Evolutionary conservation across 208 protist genomes (phyloP), one percentile per base, ranked within the genome.

Genomic region (Lotmaria passim): DNA sequence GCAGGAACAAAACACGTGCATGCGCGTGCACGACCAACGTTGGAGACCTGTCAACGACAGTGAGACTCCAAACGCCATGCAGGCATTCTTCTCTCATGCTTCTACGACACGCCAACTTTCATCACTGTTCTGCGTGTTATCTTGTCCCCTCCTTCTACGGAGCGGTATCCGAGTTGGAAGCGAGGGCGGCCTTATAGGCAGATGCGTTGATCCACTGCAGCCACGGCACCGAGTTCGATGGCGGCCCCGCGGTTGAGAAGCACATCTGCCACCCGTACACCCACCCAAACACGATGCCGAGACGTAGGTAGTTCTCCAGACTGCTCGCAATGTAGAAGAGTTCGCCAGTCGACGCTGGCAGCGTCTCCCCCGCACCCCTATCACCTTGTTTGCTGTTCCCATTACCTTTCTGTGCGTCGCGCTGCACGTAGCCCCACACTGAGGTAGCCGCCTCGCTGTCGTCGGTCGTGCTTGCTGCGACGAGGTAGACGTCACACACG

Each of bases 201-300:
- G 79, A 74, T 14, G 26, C 30, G 60, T 81, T 86, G 44, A 90
- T 72, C 10, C 80, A 51, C 36, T 74, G 75, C 48, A 93, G 64
- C 84, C 87, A 93, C 30, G 72, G 65, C 31, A 85, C 51, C 3
- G 87, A 90, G 47, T 78, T 68, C 14, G 41, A 28, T 30, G 82
- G 87, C 33, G 82, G 77, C 26, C 84, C 81, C 17, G 48, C 48
- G 0, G 82, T 60, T 2, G 75, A 70, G 72, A 90, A 93, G 68
- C 84, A 88, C 53, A 89, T 66, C 70, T 93, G 87, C 87, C 87
- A 93, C 8, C 87, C 87, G 68, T 93, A 93, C 17, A 93, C 71
- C 87, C 87, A 93, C 8, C 79, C 80, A 57, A 90, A 85, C 43
- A 81, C 62, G 24, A 78, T 68, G 28, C 77, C 84, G 14, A 93